Conservation (phyloP, 164 flowering plant genomes). For the Chimonanthus praecox region DNA sequence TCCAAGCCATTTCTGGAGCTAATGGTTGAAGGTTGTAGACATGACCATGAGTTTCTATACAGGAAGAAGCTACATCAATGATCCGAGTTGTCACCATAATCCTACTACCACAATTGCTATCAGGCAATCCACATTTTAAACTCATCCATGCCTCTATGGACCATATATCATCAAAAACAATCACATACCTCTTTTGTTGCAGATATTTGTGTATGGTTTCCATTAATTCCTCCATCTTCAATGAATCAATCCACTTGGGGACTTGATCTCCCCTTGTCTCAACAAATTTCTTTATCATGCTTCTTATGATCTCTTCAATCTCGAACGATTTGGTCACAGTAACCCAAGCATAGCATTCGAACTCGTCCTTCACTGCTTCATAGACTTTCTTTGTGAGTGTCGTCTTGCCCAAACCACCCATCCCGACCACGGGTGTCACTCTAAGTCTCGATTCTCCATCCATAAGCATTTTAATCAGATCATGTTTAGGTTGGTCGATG, state of each 20-base stretch:
- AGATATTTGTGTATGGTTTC: not conserved
- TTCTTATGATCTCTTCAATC: not conserved
- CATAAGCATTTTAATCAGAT: constrained; percentile 17
- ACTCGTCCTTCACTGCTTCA: constrained; percentile 3
- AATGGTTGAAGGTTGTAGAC: not conserved
- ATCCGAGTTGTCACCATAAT: constrained; percentile 30
- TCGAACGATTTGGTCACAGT: constrained; percentile 5
- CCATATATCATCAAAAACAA: constrained; percentile 50
- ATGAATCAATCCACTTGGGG: not conserved
- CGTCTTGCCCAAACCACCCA: constrained; percentile 21
- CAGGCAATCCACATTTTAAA: not conserved
- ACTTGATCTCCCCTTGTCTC: not conserved
- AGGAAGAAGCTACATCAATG: constrained; percentile 24
- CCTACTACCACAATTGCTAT: constrained; percentile 21
- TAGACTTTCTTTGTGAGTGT: constrained; percentile 11
- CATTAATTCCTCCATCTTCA: not conserved
- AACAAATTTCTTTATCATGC: constrained; percentile 3
- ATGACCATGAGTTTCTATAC: constrained; percentile 7
- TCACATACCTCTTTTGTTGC: constrained; percentile 14
- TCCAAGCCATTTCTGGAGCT: not conserved
- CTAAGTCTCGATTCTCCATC: constrained; percentile 1
- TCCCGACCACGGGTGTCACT: constrained; percentile 6
- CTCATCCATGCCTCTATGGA: not conserved
- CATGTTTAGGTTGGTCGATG: not conserved
- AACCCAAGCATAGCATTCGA: constrained; percentile 18